phyloP scores from a whole-genome alignment of 2,329 filamentous ascomycete genomes.

The Clarireedia paspali region DNA sequence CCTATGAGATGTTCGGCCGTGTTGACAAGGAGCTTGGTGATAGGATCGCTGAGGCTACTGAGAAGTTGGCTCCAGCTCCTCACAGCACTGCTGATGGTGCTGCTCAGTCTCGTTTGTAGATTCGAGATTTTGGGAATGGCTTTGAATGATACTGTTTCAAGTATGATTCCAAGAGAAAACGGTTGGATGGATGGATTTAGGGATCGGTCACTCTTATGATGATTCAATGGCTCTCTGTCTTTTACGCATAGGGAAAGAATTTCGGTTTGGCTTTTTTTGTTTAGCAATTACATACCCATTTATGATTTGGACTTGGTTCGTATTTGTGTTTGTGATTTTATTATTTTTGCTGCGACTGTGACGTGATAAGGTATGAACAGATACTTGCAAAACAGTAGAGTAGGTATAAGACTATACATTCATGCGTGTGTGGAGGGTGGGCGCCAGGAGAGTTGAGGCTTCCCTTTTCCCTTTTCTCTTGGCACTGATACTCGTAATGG shows the following conservation, averaged over 20 bases:
- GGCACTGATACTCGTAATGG: too few species aligned
- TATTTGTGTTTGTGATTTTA: background rate
- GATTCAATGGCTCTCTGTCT: background rate
- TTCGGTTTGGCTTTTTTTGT: background rate
- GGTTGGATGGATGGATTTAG: background rate
- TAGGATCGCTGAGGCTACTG: conserved; percentile 45
- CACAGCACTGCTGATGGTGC: conserved; percentile 5
- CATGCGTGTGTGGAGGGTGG: too few species aligned
- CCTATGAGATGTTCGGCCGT: conserved; percentile 52
- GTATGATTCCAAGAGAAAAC: background rate
- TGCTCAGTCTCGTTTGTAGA: conserved; percentile 9
- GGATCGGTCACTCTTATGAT: background rate
- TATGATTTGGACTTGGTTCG: background rate
- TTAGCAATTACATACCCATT: background rate
- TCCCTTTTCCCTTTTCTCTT: too few species aligned
- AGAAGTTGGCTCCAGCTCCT: conserved; percentile 28
- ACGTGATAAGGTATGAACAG: background rate
- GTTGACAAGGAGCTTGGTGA: conserved; percentile 47
- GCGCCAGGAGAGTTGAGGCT: too few species aligned
- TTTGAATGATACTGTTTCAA: background rate
- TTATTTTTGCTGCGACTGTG: background rate
- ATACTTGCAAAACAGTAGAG: background rate
- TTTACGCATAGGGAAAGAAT: background rate
- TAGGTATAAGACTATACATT: too few species aligned
- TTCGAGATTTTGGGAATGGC: background rate